phyloP scores from a whole-genome alignment of 805 yeast genomes.

The Nakazawaea wickerhamii region DNA sequence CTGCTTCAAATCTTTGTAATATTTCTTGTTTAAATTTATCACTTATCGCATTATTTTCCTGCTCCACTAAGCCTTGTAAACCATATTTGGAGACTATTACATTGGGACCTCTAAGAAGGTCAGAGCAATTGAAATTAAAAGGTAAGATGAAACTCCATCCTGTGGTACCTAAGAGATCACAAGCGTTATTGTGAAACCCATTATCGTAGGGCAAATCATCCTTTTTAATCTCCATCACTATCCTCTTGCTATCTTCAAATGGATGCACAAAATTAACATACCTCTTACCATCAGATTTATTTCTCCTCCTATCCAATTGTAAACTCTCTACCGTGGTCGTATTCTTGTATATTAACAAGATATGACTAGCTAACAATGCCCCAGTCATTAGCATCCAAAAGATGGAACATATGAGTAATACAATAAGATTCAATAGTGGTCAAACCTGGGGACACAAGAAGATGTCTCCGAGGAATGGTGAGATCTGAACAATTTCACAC shows the following conservation, averaged over 20 bases:
- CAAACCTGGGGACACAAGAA: slow-evolving; percentile 67
- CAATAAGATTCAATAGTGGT: slow-evolving; percentile 65
- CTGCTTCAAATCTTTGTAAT: slow-evolving; percentile 20
- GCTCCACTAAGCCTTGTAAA: slow-evolving; percentile 20
- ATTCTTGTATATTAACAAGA: slow-evolving; percentile 40
- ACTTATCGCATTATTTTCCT: slow-evolving; percentile 23
- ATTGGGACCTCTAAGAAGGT: neutral
- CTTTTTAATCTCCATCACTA: slow-evolving; percentile 30
- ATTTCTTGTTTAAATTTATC: slow-evolving; percentile 19
- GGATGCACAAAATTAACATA: slow-evolving; percentile 39
- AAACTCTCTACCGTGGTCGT: slow-evolving; percentile 58
- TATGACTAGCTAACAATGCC: slow-evolving; percentile 37
- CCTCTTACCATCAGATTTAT: slow-evolving; percentile 25
- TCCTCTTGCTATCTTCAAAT: slow-evolving; percentile 24
- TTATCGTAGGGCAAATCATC: slow-evolving; percentile 30
- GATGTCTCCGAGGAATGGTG: slow-evolving; percentile 60
- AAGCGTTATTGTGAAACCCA: slow-evolving; percentile 33
- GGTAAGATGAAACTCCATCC: slow-evolving; percentile 16
- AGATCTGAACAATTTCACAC: slow-evolving; percentile 60
- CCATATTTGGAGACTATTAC: slow-evolving; percentile 7
- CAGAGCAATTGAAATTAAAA: slow-evolving; percentile 22
- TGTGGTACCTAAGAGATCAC: slow-evolving; percentile 24
- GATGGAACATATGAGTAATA: slow-evolving; percentile 37
- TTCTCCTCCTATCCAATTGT: slow-evolving; percentile 26
- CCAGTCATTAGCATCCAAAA: slow-evolving; percentile 40